Conservation (phyloP, 352 stramenopile genomes). For the Phytophthora sojae region DNA sequence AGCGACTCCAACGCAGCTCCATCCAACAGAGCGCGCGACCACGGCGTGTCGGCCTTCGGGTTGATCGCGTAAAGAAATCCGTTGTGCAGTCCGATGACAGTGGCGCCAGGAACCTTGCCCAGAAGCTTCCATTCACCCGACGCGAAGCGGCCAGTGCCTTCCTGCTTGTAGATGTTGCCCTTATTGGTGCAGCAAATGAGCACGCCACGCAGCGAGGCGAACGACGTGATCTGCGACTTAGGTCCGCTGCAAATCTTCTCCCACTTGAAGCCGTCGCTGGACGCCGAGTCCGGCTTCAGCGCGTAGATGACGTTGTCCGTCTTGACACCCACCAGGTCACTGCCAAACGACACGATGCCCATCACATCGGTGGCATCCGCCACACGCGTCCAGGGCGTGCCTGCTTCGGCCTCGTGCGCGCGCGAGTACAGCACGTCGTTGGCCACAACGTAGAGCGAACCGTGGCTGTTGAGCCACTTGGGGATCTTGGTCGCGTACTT, state of each 20-base stretch:
- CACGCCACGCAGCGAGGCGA: conserved; percentile 70
- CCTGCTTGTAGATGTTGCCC: conserved; percentile 74
- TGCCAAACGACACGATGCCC: conserved; percentile 81
- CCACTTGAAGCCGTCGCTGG: conserved; percentile 48
- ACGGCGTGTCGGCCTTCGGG: conserved; percentile 29
- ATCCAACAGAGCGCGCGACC: conserved; percentile 62
- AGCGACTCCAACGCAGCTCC: conserved; percentile 58
- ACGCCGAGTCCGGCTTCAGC: conserved; percentile 44
- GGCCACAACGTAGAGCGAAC: conserved; percentile 74
- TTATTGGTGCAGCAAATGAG: conserved; percentile 69
- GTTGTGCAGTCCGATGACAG: conserved; percentile 76
- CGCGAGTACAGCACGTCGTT: conserved; percentile 67
- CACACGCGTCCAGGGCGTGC: conserved; percentile 51
- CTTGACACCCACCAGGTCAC: conserved; percentile 70
- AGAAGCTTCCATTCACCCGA: conserved; percentile 70
- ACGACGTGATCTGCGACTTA: conserved; percentile 52
- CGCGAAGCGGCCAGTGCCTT: conserved; percentile 68
- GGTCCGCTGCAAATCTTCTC: conserved; percentile 61
- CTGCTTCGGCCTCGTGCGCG: conserved; percentile 56
- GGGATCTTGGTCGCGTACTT: conserved; percentile 60
- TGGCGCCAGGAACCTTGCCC: conserved; percentile 47
- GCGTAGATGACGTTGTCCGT: conserved; percentile 61
- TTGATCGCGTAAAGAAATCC: conserved; percentile 69
- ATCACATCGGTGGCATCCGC: conserved; percentile 52
- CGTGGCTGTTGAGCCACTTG: conserved; percentile 79